These are phyloP conservation scores for Tetracentron sinense DNA, from an alignment of 164 flowering plant genomes.

Conservation along the genomic window DNA sequence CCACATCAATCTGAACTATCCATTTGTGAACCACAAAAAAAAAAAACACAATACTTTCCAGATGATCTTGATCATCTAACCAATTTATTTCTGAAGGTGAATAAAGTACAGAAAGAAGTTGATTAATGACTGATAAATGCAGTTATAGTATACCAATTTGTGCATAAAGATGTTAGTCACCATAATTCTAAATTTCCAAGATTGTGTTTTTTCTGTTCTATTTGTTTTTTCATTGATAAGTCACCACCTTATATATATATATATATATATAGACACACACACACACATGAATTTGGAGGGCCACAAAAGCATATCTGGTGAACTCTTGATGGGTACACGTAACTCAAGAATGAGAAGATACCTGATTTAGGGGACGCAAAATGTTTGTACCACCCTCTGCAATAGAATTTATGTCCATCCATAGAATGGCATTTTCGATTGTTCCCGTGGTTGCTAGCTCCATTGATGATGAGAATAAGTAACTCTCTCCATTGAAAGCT, in stretches of 20 bases:
- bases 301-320: neutral
- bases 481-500: slow-evolving; percentile 67
- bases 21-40: neutral
- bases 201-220: neutral
- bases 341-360: slow-evolving; percentile 14
- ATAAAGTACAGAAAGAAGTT: neutral
- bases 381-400: slow-evolving; percentile 79
- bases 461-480: slow-evolving; percentile 61
- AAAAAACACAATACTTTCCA: no score
- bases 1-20: neutral
- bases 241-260: neutral
- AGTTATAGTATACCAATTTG: no score
- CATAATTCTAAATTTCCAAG: neutral
- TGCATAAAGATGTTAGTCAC: neutral
- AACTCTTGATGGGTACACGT: neutral
- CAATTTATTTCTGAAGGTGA: neutral
- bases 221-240: neutral
- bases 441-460: slow-evolving; percentile 58
- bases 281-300: neutral
- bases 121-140: neutral
- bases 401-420: slow-evolving; percentile 58
- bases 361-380: slow-evolving; percentile 67
- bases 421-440: slow-evolving; percentile 57
- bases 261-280: neutral
- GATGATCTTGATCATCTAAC: neutral